Conservation (phyloP, 1,139 yeast genomes). For the Pneumocystis canis region DNA sequence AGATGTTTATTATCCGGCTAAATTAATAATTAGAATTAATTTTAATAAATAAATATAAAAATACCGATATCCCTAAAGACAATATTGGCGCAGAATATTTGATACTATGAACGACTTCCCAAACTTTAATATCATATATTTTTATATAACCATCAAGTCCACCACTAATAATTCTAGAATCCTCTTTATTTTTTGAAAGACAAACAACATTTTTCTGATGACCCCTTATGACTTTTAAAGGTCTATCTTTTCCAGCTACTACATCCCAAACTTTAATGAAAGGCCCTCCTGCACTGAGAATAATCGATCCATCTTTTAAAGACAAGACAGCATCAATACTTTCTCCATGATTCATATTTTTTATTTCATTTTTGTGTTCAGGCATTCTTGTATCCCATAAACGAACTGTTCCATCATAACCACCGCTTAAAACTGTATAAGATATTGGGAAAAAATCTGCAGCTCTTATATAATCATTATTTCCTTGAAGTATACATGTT, state of each 20-base stretch:
- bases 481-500: conserved; percentile 53
- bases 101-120: conserved; percentile 78
- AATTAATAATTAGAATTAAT: not conserved
- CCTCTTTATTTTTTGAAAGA: conserved; percentile 36
- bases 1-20: conserved; percentile 83
- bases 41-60: not conserved
- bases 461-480: conserved; percentile 76
- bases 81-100: conserved; percentile 12
- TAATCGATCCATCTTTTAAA: conserved; percentile 47
- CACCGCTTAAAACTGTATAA: conserved; percentile 75
- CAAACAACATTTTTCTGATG: conserved; percentile 90
- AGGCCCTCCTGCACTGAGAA: conserved; percentile 76
- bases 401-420: conserved; percentile 78
- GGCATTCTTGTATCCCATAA: conserved; percentile 62
- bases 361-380: conserved; percentile 29
- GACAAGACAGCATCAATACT: conserved; percentile 86
- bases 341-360: conserved; percentile 39
- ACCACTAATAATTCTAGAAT: conserved; percentile 73
- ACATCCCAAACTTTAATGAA: conserved; percentile 85
- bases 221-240: conserved; percentile 43
- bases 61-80: conserved; percentile 9
- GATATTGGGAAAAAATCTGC: conserved; percentile 60
- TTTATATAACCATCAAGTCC: conserved; percentile 95
- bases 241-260: conserved; percentile 39
- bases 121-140: conserved; percentile 67